phyloP scores from a whole-genome alignment of 176 grass and related monocot genomes.

The Zea luxurians region DNA sequence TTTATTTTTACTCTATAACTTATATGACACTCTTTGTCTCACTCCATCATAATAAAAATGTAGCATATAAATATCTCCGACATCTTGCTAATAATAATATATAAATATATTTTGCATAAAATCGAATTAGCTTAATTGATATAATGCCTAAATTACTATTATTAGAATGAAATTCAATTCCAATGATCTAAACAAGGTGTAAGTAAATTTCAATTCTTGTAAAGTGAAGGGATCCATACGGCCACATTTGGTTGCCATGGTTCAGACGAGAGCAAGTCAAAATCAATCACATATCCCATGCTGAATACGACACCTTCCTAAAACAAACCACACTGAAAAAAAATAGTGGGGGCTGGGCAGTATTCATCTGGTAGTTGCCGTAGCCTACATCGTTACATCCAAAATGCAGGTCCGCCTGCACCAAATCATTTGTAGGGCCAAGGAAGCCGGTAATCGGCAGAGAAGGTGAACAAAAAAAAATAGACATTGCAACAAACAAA shows the following conservation, averaged over 20 bases:
- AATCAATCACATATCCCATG: constrained; percentile 36
- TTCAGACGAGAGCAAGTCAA: constrained; percentile 22
- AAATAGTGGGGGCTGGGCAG: constrained; percentile 39
- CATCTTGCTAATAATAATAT: too few species aligned
- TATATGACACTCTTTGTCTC: too few species aligned
- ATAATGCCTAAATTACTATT: too few species aligned
- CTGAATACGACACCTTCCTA: constrained; percentile 38
- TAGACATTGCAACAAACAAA: constrained; percentile 44
- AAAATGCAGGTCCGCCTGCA: constrained; percentile 39
- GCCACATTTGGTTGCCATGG: not conserved
- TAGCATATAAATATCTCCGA: too few species aligned
- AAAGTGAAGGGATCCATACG: too few species aligned
- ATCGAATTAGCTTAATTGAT: too few species aligned
- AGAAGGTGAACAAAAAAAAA: constrained; percentile 36
- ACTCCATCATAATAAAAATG: too few species aligned
- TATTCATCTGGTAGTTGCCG: constrained; percentile 29
- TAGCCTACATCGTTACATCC: constrained; percentile 40
- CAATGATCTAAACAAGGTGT: too few species aligned
- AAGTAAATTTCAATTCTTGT: too few species aligned
- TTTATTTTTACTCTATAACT: too few species aligned
- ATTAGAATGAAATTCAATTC: too few species aligned
- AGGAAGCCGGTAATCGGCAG: constrained; percentile 27
- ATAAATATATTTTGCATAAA: too few species aligned
- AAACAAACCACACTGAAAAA: constrained; percentile 57
- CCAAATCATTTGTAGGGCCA: constrained; percentile 40